Base-by-base conservation (phyloP, 148 eudicot species). In the Selenicereus undatus region DNA sequence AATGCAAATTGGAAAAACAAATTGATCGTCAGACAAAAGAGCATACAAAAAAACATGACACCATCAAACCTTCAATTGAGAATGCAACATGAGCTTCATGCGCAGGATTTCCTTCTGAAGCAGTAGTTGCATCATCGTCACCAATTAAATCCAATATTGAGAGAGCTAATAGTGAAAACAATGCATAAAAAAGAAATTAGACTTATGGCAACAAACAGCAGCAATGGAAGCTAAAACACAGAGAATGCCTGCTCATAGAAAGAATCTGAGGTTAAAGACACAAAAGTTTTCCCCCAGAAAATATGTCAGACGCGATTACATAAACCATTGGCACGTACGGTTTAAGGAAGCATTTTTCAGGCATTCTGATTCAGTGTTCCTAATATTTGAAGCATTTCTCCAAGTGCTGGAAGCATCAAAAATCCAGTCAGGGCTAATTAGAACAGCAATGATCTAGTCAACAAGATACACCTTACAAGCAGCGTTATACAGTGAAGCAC, bases 11-110 rank as follows among this genome's bases (percentile, higher is more conserved):
- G 21, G 60, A 56, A 68, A 68, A 16, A 62, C 26, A 51, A 7
- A 51, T 18, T 56, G 27, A 73, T 26, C 77, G 69, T 24, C 66
- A 51, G 66, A 79, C 70, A 30, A 58, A 36, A 74, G 30, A 72
- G 18, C 32, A 62, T 24, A 32, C n/a, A 20, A 5, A 43, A 20
- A 51, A 54, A 42, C 30, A 78, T 32, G 5, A 32, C 14, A 39
- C 24, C 51, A 74, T 29, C 68, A 60, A 79, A 92, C 98, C 97
- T 91, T 92, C 90, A 75, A 94, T 78, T 62, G 97, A 87, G 83
- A 94, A 92, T 35, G 98, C 91, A 54, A 90, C 93, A 87, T 94
- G 97, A 84, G 93, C 85, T 90, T 94, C 98, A 51, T 70, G 80
- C 50, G 32, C 80, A 71, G 79, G 83, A 75, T 75, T 83, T 81